phyloP scores from a whole-genome alignment of 2,329 filamentous ascomycete species.

The Cytospora piceicola region DNA sequence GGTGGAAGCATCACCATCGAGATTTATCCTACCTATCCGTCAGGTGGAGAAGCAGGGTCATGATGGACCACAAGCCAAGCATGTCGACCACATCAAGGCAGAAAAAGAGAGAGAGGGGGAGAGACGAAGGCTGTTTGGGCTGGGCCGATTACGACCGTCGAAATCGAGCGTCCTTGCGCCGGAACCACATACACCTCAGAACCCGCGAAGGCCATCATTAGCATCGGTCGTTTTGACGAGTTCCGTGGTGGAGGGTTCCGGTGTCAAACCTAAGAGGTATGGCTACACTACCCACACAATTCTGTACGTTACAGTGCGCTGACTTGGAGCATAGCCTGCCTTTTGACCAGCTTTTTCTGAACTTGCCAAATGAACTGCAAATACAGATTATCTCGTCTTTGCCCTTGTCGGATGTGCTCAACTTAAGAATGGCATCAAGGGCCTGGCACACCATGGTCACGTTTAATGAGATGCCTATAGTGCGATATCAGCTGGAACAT shows the following conservation, averaged over 20 bases:
- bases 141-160: constrained; percentile 26
- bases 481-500: constrained; percentile 62
- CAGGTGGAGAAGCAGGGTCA: constrained; percentile 33
- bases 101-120: constrained; percentile 34
- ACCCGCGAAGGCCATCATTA: constrained; percentile 25
- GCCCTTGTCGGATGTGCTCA: constrained; percentile 63
- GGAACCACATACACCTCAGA: constrained; percentile 16
- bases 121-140: constrained; percentile 27
- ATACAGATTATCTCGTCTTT: constrained; percentile 64
- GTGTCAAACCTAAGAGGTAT: constrained; percentile 41
- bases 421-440: constrained; percentile 60
- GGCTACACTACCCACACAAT: neutral
- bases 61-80: constrained; percentile 31
- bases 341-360: constrained; percentile 61
- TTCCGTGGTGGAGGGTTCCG: constrained; percentile 29
- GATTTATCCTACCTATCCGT: constrained; percentile 39
- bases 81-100: constrained; percentile 34
- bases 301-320: constrained; percentile 1
- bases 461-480: constrained; percentile 63
- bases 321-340: constrained; percentile 41
- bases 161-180: constrained; percentile 20
- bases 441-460: constrained; percentile 64
- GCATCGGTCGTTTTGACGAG: constrained; percentile 23
- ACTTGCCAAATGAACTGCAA: constrained; percentile 64
- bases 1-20: constrained; percentile 36